Evolutionary conservation across 352 stramenopile genomes (phyloP).

Genomic region (Pythium biforme): DNA sequence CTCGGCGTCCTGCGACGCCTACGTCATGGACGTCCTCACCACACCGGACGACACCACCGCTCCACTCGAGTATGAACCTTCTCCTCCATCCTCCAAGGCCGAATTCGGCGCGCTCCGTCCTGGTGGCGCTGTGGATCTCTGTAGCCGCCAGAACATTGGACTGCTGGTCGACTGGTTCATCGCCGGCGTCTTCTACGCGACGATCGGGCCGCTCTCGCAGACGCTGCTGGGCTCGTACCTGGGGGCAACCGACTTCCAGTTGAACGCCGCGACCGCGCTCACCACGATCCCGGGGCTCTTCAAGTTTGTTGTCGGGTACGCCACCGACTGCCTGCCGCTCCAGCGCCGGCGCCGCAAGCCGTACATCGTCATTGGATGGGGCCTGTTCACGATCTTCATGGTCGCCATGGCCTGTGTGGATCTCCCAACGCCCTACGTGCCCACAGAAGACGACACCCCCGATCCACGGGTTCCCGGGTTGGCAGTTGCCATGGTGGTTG

Average conservation of each 20-base stretch:
- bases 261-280: constrained; percentile 2
- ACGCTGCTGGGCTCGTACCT: constrained; percentile 30
- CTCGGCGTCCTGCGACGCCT: not conserved
- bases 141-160: not conserved
- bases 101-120: not conserved
- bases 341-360: constrained; percentile 29
- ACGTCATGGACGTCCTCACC: not conserved
- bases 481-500: not conserved
- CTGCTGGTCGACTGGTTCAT: constrained; percentile 27
- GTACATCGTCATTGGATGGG: constrained; percentile 31
- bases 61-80: no score
- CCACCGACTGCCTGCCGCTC: constrained; percentile 28
- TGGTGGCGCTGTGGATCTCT: not conserved
- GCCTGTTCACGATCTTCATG: constrained; percentile 15
- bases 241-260: constrained; percentile 6
- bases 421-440: not conserved
- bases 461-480: no score
- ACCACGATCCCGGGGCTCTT: constrained; percentile 17
- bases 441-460: not conserved
- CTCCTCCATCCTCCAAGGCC: no score
- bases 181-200: constrained; percentile 29
- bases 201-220: constrained; percentile 8
- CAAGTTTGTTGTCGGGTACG: constrained; percentile 31
- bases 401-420: constrained; percentile 15
- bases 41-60: no score